phyloP scores from a whole-genome alignment of 2,329 filamentous ascomycete genomes.

The Catunica adiposa region DNA sequence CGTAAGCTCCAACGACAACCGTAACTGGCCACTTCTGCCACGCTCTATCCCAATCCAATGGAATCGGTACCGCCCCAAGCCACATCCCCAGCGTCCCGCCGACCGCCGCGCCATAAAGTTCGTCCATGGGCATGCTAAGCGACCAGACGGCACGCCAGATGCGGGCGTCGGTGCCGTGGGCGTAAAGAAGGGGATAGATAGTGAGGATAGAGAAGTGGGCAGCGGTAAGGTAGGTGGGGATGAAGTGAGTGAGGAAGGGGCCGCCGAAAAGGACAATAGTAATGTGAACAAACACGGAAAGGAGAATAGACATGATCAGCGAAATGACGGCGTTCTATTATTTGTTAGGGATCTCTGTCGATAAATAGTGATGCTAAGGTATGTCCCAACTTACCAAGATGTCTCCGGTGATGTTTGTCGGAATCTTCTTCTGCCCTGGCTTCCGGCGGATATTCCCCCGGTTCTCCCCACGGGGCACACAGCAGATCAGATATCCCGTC shows the following conservation, averaged over 20 bases:
- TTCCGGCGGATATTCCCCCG: constrained; percentile 17
- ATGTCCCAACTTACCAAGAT: constrained; percentile 33
- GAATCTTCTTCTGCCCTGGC: constrained; percentile 12
- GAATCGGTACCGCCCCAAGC: constrained; percentile 88
- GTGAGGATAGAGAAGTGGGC: constrained; percentile 67
- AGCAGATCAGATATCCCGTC: constrained; percentile 41
- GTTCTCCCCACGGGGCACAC: constrained; percentile 39
- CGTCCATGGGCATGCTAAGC: constrained; percentile 56
- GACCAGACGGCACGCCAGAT: constrained; percentile 58
- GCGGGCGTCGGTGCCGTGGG: constrained; percentile 56
- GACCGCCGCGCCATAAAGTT: constrained; percentile 66
- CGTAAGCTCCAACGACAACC: constrained; percentile 66
- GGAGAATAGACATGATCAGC: constrained; percentile 46
- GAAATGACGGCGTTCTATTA: constrained; percentile 22
- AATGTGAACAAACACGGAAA: constrained; percentile 46
- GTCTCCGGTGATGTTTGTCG: constrained; percentile 25
- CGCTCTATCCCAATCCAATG: constrained; percentile 94
- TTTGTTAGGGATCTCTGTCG: too few species aligned
- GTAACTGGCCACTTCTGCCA: constrained; percentile 98
- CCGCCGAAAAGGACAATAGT: constrained; percentile 79
- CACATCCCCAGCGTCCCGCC: constrained; percentile 70
- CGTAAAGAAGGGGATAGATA: constrained; percentile 68
- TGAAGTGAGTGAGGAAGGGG: constrained; percentile 64
- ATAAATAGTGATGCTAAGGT: too few species aligned
- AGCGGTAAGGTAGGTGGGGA: constrained; percentile 64